Conservation (phyloP, 805 yeast species). For the Candida verbasci region DNA sequence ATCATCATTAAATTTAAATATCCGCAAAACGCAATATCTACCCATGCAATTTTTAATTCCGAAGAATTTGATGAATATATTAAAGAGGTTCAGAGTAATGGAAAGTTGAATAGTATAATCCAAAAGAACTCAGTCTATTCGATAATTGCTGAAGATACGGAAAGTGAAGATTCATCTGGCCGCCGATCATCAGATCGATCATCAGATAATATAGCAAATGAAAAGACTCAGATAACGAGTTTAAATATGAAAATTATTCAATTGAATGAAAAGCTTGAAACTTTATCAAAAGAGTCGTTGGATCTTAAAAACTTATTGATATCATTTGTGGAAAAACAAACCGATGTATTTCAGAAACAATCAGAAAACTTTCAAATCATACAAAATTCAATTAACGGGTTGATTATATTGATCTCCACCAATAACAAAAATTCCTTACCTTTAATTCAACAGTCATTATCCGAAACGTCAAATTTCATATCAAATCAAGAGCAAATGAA, state of each 20-base stretch:
- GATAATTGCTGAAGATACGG: too few species aligned
- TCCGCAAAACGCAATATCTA: slow-evolving; percentile 20
- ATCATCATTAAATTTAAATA: slow-evolving; percentile 16
- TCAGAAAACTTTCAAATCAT: slow-evolving; percentile 14
- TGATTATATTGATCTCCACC: slow-evolving; percentile 11
- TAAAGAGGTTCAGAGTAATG: too few species aligned
- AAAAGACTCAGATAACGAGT: too few species aligned
- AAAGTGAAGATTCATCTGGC: too few species aligned
- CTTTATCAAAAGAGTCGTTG: too few species aligned
- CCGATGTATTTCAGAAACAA: slow-evolving; percentile 13
- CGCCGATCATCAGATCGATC: too few species aligned
- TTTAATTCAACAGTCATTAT: slow-evolving; percentile 12
- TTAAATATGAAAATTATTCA: too few species aligned
- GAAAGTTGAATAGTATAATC: too few species aligned
- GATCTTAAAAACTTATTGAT: too few species aligned
- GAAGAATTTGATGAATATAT: slow-evolving; percentile 15
- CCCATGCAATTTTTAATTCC: slow-evolving; percentile 21
- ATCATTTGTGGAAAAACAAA: slow-evolving; percentile 15
- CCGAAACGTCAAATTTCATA: slow-evolving; percentile 11
- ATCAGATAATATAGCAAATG: too few species aligned
- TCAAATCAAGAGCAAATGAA: slow-evolving; percentile 8
- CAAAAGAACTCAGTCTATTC: too few species aligned
- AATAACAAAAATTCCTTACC: slow-evolving; percentile 11
- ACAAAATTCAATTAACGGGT: slow-evolving; percentile 12
- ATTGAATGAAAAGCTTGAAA: too few species aligned